Evolutionary conservation across 2,329 filamentous ascomycete genomes (phyloP).

Genomic region (Penicillium sp.): DNA sequence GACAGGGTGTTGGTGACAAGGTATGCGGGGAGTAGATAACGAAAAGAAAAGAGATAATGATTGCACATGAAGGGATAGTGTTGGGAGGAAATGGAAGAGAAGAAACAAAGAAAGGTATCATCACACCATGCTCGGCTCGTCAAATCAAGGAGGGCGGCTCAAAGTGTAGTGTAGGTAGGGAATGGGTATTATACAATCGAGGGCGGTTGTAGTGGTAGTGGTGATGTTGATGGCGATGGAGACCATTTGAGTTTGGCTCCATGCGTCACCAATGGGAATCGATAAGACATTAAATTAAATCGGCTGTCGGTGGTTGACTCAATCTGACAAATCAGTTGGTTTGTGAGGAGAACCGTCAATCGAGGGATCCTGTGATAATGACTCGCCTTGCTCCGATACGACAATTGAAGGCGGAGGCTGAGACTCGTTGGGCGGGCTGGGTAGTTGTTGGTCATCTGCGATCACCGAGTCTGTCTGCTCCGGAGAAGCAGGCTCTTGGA

Average conservation of each 20-base stretch:
- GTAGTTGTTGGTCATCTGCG: constrained; percentile 22
- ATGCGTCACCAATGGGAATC: background rate
- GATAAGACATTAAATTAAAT: constrained; percentile 37
- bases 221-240: constrained; percentile 4
- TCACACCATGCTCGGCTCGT: constrained; percentile 26
- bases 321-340: constrained; percentile 28
- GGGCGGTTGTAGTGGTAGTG: constrained; percentile 15
- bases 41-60: constrained; percentile 10
- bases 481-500: constrained; percentile 35
- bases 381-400: constrained; percentile 33
- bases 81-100: constrained; percentile 1
- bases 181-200: constrained; percentile 29
- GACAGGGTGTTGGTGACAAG: constrained; percentile 2
- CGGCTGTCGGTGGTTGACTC: constrained; percentile 7
- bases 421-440: constrained; percentile 25
- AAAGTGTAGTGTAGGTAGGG: constrained; percentile 6
- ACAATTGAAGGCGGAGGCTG: constrained; percentile 35
- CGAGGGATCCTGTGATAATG: constrained; percentile 20
- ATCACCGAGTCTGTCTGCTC: constrained; percentile 22
- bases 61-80: constrained; percentile 13
- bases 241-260: constrained; percentile 19
- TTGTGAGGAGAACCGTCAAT: constrained; percentile 22
- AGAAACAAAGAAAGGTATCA: constrained; percentile 20
- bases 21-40: constrained; percentile 13
- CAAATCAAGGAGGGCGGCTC: constrained; percentile 14